Base-by-base conservation (phyloP, 306 rosid genomes). In the Castanea mollissima region DNA sequence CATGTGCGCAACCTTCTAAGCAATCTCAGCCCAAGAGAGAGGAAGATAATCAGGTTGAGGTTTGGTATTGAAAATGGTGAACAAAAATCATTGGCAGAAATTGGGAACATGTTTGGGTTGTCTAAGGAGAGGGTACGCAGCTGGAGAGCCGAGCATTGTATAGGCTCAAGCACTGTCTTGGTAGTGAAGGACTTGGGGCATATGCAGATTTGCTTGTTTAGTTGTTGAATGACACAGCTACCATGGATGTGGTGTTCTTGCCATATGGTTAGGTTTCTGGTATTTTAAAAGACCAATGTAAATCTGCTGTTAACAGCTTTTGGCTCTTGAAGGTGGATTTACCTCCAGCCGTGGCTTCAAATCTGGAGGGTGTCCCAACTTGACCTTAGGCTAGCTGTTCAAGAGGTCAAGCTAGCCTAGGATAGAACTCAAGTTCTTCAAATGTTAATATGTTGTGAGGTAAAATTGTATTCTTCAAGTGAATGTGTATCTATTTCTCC, bases 111-210 rank as follows among this genome's bases (percentile, higher is more conserved):
- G 31, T 78, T 87, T 64, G 97, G 97, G 60, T 74, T 91, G 78
- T 85, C 91, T 19, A 91, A 85, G 81, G 97, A 94, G 80, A 88
- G 96, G 84, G 92, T 92, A 62, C 90, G 4, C 95, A 91, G 79
- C 80, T 86, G 55, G 92, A 86, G 79, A 81, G 60, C 83, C 81
- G 87, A 76, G 97, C 95, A 10, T 74, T 92, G 85, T 71, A 82
- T 82, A 92, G 89, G 87, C 97, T 94, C 80, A 94, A 83, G 83
- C 80, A 88, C 67, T 84, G 88, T 84, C 85, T 90, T 78, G 87
- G 70, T 67, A 81, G 84, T 82, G 90, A 92, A 59, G 92, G 92
- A 20, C 97, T 91, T 35, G 89, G 78, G 58, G 94, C 94, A 74
- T 94, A 94, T 81, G 29, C 81, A 32, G 83, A 85, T 77, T 79